A percentile compares a stretch with the other conserved stretches of the same genome.
phyloP scores from a whole-genome alignment of 1,284 basidiomycete species.

The Malassezia nana region DNA sequence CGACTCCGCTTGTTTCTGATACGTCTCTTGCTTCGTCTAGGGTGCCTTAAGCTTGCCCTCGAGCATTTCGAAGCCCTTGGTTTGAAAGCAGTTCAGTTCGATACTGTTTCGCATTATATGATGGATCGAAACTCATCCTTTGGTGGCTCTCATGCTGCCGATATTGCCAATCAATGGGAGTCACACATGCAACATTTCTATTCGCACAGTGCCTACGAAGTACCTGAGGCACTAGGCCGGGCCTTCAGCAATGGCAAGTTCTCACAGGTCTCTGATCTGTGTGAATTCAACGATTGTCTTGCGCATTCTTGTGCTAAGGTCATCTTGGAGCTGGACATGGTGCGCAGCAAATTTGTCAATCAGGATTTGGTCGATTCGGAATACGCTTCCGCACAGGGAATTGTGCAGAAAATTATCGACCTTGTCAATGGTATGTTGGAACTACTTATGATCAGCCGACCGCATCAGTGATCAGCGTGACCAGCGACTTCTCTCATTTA shows the following conservation, averaged over 20 bases:
- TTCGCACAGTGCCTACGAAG: background rate
- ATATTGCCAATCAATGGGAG: background rate
- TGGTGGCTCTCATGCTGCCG: conserved; percentile 4
- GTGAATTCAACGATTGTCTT: conserved; percentile 8
- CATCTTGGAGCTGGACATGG: conserved; percentile 4
- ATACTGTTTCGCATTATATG: conserved; percentile 9
- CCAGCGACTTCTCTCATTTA: background rate
- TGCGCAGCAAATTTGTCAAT: conserved; percentile 6
- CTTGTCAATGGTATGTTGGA: background rate
- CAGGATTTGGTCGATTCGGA: conserved; percentile 1
- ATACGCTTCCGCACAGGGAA: background rate
- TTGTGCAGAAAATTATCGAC: background rate
- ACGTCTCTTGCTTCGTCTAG: conserved; percentile 9
- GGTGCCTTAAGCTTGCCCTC: background rate
- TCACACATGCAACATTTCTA: conserved; percentile 2
- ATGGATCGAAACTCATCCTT: conserved; percentile 12
- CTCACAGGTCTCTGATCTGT: conserved; percentile 11
- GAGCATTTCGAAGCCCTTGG: conserved; percentile 6
- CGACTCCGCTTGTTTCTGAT: conserved; percentile 4
- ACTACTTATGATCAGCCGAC: background rate
- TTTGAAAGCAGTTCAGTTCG: conserved; percentile 8
- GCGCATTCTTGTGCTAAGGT: background rate
- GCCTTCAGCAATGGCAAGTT: conserved; percentile 17
- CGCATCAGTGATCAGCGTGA: conserved; percentile 10
- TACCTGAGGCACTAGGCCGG: conserved; percentile 8